These are phyloP conservation scores for Solanum virginianum DNA, from an alignment of 257 asterid species.

Conservation along the genomic window DNA sequence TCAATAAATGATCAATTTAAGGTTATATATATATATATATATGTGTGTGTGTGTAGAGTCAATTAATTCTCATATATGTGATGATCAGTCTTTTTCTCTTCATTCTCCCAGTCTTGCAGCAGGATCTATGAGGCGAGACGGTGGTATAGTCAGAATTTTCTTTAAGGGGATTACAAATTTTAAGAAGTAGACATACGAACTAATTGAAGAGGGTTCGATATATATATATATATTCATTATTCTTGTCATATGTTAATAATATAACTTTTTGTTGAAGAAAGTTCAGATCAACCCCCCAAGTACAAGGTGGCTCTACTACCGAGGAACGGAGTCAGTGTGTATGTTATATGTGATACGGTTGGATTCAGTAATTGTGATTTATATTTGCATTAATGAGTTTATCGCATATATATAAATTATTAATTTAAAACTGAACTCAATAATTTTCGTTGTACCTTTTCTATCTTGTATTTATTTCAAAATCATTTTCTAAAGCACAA, in stretches of 20 bases:
- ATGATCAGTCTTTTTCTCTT: not conserved
- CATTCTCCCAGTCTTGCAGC: not conserved
- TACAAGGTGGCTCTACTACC: no score
- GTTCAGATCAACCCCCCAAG: no score
- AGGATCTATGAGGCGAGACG: no score
- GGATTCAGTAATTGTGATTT: not conserved
- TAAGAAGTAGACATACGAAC: no score
- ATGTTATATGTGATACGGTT: not conserved
- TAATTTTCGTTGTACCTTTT: not conserved
- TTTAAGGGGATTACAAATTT: no score
- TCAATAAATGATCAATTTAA: not conserved
- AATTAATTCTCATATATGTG: not conserved
- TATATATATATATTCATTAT: no score
- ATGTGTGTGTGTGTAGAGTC: not conserved
- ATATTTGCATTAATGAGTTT: not conserved
- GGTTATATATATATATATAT: not conserved
- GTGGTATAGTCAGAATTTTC: no score
- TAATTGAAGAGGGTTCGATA: no score
- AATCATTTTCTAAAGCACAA: not conserved
- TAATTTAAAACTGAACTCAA: not conserved
- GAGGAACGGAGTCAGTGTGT: not conserved
- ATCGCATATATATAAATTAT: not conserved
- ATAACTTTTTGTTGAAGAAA: no score
- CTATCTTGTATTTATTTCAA: not conserved
- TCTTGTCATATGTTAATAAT: no score